Base-by-base conservation (phyloP, 495 filamentous ascomycete genomes). In the Aspergillus sparsus region DNA sequence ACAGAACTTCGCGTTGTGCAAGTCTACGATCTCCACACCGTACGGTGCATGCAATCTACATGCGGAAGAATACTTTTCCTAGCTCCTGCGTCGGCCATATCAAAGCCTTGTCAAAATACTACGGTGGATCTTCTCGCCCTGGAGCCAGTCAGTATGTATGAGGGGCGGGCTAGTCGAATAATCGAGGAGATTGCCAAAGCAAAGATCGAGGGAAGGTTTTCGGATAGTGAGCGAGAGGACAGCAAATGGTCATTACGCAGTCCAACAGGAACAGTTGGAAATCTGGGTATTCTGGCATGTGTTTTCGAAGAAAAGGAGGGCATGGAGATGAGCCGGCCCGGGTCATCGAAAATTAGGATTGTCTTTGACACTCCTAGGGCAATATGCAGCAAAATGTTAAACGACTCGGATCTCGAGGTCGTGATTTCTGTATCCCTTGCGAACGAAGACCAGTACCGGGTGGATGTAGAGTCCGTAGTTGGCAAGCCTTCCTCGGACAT, bases 161-260 rank as follows among this genome's bases (percentile, higher is more conserved):
- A 96, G 68, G 89, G 87, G 10, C 93, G 83, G 62, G 89, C 89
- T 6, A 74, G 77, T 47, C 88, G 89, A 44, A 85, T 91, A 66
- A 85, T 85, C 7, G 94, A 98, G 75, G 94, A 98, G 61, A 80
- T 97, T 27, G 82, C 84, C 21, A 93, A 91, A 71, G 93, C 93
- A 9, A 85, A 86, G 58, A 87, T 97, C 53, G 93, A 97, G 71
- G 89, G 86, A 7, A 82, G 94, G 39, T 93, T 91, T 65, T 72
- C 89, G 2, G 90, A 96, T 64, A 71, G 75, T 27, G 88, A 94
- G 77, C 82, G 92, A 55, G 89, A 97, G 72, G 83, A 85, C 49
- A 80, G 85, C 31, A 87, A 86, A 63, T 96, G 92, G 91, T 85
- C 88, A 27, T 77, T 95, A 10, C 83, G 91, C 21, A 87, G 83